Percentiles rank a stretch among this genome's conserved stretches.
Evolutionary conservation across 1,139 yeast species (phyloP).

Genomic region (Suhomyces ambrosiae): DNA sequence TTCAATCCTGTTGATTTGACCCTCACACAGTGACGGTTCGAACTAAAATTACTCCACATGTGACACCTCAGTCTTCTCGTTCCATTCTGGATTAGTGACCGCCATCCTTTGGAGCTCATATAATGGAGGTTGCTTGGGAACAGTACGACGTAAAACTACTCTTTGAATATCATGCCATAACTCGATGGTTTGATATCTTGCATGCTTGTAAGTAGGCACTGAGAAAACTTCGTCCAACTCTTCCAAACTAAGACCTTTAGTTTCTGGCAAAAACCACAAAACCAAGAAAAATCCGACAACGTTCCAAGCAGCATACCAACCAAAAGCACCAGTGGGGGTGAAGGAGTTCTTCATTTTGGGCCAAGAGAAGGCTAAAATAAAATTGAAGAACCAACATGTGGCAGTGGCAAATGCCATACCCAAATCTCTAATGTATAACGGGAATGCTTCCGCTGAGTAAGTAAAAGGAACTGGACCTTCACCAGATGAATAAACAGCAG

Average conservation of each 20-base stretch:
- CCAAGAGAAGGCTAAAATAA: slow-evolving; percentile 80
- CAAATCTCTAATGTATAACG: slow-evolving; percentile 78
- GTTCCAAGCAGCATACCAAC: slow-evolving; percentile 90
- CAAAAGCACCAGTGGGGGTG: slow-evolving; percentile 82
- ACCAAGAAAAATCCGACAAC: slow-evolving; percentile 71
- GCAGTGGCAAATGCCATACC: slow-evolving; percentile 88
- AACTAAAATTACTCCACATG: slow-evolving; percentile 38
- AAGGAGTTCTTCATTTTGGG: slow-evolving; percentile 68
- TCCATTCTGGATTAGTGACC: slow-evolving; percentile 61
- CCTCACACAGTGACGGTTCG: neutral
- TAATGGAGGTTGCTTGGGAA: slow-evolving; percentile 54
- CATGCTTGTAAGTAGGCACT: slow-evolving; percentile 56
- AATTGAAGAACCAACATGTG: slow-evolving; percentile 86
- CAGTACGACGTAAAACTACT: slow-evolving; percentile 40
- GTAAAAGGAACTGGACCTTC: slow-evolving; percentile 93
- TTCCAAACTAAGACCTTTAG: slow-evolving; percentile 68
- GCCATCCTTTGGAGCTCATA: slow-evolving; percentile 56
- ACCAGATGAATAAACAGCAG: slow-evolving; percentile 78
- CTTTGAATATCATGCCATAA: slow-evolving; percentile 49
- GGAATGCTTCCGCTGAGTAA: slow-evolving; percentile 86
- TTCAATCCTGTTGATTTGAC: neutral
- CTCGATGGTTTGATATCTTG: slow-evolving; percentile 53
- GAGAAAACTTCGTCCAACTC: slow-evolving; percentile 71
- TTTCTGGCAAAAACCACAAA: slow-evolving; percentile 67
- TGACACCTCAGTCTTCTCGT: slow-evolving; percentile 55